Percentiles rank a stretch among this genome's conserved stretches.
Conservation (phyloP, 208 protist species). For the Leishmania turanica region DNA sequence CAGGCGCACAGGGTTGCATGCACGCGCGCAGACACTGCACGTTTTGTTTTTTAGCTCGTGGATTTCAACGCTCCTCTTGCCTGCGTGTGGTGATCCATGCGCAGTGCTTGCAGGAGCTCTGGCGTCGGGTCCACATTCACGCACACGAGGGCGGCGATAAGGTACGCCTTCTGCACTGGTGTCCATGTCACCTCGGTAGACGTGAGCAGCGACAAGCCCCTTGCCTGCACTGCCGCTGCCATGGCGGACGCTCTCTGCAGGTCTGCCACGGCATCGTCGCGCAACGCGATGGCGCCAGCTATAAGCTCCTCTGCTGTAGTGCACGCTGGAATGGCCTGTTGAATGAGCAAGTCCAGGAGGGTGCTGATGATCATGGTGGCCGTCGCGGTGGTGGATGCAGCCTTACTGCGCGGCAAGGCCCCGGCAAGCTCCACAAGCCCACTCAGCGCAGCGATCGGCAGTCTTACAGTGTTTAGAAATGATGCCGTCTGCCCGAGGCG, state of each 20-base stretch:
- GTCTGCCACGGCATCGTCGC: slow-evolving; percentile 15
- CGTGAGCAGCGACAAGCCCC: slow-evolving; percentile 11
- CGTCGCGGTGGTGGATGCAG: slow-evolving; percentile 18
- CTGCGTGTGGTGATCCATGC: not conserved
- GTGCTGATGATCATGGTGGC: slow-evolving; percentile 36
- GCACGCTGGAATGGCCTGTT: slow-evolving; percentile 22
- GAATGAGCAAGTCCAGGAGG: slow-evolving; percentile 42
- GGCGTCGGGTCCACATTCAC: slow-evolving; percentile 42
- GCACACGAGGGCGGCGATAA: slow-evolving; percentile 78
- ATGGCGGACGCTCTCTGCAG: slow-evolving; percentile 7
- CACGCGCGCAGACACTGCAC: not conserved
- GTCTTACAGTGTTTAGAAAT: slow-evolving; percentile 6
- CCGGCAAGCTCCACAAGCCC: slow-evolving; percentile 18
- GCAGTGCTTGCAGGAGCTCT: slow-evolving; percentile 45
- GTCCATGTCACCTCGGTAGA: slow-evolving; percentile 17
- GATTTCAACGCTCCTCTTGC: not conserved
- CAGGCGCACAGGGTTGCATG: not conserved
- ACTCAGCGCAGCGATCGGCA: slow-evolving; percentile 21
- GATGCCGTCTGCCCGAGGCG: slow-evolving; percentile 45
- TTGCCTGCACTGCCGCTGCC: slow-evolving; percentile 16
- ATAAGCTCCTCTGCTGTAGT: slow-evolving; percentile 24
- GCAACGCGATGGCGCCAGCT: slow-evolving; percentile 8
- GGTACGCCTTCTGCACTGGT: slow-evolving; percentile 55
- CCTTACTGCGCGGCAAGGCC: slow-evolving; percentile 1
- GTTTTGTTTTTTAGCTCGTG: not conserved